Base-by-base conservation (phyloP, 139 green algal species). In the Auxenochlorella pyrenoidosa region DNA sequence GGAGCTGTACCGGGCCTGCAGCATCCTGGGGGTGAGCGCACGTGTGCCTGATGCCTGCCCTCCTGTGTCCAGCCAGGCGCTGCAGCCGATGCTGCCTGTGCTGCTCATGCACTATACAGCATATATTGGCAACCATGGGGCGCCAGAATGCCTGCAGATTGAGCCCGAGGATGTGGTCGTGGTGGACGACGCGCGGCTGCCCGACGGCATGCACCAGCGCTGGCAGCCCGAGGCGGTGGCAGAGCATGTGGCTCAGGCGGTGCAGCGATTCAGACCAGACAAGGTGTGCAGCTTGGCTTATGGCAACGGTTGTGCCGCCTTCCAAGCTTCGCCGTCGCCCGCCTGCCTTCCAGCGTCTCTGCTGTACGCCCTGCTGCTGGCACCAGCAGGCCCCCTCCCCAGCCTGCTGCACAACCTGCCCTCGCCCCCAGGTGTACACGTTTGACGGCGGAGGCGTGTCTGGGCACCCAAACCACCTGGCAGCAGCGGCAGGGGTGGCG, bases 401-500 rank as follows among this genome's bases (percentile, higher is more conserved):
- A 41, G 66, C 2, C 16, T 36, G 13, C 28, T 40, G 34, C n/a
- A 5, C 32, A 22, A 6, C 22, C 22, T 15, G 59, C 59, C 19
- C 63, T 36, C 16, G 28, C n/a, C 76, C 87, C 41, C 88, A 94
- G 92, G 60, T 94, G 10, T 63, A 94, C 30, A 94, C 92, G n/a
- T 94, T 94, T 85, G 92, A 94, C 58, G 54, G 26, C 2, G 58
- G 66, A 36, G 92, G 92, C 43, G 91, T 94, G 51, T 94, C 91
- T 32, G 89, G 89, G 21, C 92, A 94, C 78, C 87, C 78, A 41
- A 94, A 94, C 75, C 92, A 94, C 43, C 54, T 73, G 32, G 86
- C 77, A 32, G 79, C 63, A 38, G 41, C 59, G 26, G 63, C 44
- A 5, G 65, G 88, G 34, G 66, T 82, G 63, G 30, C 79, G 41